Base-by-base conservation (phyloP, 148 eudicot genomes). In the Camellia granthamiana region DNA sequence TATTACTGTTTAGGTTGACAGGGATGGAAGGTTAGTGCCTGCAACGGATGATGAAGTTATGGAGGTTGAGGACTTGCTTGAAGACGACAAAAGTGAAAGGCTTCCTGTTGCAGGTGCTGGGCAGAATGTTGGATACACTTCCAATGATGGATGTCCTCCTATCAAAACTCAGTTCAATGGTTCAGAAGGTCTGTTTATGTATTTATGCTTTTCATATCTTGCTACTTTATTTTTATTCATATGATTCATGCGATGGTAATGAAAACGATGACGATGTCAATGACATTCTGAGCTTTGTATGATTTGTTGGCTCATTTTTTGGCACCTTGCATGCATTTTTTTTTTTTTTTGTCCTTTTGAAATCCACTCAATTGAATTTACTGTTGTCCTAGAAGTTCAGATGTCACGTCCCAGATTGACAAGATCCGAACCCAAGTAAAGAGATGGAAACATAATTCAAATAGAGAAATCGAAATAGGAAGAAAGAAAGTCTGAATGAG, bases 41-140 rank as follows among this genome's bases (percentile, higher is more conserved):
- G 97, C 93, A 54, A 93, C 97, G 38, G 93, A 92, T 74, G 94
- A 92, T 78, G 98, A 93, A 83, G 88, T 93, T 77, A 83, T 91
- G 89, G 93, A 87, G 81, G 99, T 92, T 78, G 95, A 92, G 82
- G 90, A 91, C 88, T 81, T 91, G 81, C 85, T 93, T 72, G 91
- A 87, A 68, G 84, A 87, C 71, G 91, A 86, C 44, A 91, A 92
- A 61, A 78, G 77, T 73, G 88, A 84, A 60, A 70, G 78, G 60
- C 81, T 64, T 69, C 71, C 87, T 82, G 78, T 81, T 78, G 64
- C 75, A 56, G 90, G 87, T 56, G 71, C 77, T 58, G 81, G 78
- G 52, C 86, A 82, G 58, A 75, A 85, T 80, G 84, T 73, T 44
- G 88, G 72, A 63, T 82, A 73, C 73, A 69, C 80, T 68, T 65